Evolutionary conservation across 179 eudicot genomes (phyloP), one percentile per base, ranked within the genome.

Genomic region (Vitellaria paradoxa): DNA sequence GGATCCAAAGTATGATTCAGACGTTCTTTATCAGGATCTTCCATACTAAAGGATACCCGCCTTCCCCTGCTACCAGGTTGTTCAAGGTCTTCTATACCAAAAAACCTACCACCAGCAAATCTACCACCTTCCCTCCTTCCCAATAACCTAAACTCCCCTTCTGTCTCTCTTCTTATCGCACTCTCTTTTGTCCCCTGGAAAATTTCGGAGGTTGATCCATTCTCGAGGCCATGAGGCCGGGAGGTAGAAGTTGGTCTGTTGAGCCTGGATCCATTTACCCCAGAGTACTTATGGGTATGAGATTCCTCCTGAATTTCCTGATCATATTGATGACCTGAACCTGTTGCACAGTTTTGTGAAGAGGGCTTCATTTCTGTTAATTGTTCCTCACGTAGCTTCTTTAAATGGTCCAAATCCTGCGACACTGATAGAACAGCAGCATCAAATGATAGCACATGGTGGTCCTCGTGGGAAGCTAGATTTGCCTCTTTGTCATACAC

Each of bases 91-190:
- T 93, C 98, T 13, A 92, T 80, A 18, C 96, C 91, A 42, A 88
- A 87, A 80, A 87, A 85, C 76, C 91, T 83, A n/a, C 90, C 86
- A 68, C 92, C 91, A 46, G 78, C 72, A 79, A 81, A 77, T 81
- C 86, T 84, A 72, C 85, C 85, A 10, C 93, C 96, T 80, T 88
- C 98, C 82, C 99, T 86, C 81, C 99, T 87, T 65, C 92, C 99
- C 78, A 96, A 81, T 60, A 96, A 81, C 83, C 98, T 86, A 79
- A 92, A 93, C 81, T 93, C 98, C 23, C 98, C 92, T 85, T 93
- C 98, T 21, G 98, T 93, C 80, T 93, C 97, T 80, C 97, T 86
- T 69, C 95, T 87, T 62, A 93, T 92, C 18, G 95, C 91, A 82
- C 95, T 90, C 77, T 86, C 95, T 73, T 90, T 93, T 4, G 86